Conservation (phyloP, 345 rosid species). For the Gossypium longicalyx region DNA sequence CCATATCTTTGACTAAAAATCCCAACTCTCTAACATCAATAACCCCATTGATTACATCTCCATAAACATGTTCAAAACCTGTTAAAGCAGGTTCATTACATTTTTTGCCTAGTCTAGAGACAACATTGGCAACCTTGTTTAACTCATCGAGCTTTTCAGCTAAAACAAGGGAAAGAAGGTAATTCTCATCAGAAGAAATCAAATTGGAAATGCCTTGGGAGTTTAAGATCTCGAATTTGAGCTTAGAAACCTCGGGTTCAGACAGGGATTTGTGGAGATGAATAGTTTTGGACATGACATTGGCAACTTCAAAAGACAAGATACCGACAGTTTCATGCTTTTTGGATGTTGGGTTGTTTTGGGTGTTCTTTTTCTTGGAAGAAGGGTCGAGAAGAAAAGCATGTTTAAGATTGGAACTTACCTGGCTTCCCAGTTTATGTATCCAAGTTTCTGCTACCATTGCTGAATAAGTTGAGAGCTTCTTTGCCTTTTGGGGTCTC, state of each 20-base stretch:
- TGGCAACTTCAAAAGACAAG: conserved; percentile 89
- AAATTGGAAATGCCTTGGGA: conserved; percentile 56
- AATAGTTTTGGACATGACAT: conserved; percentile 75
- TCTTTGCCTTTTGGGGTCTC: neutral
- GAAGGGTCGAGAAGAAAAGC: conserved; percentile 64
- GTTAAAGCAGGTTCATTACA: conserved; percentile 82
- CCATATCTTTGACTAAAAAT: conserved; percentile 91
- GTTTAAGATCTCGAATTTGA: conserved; percentile 58
- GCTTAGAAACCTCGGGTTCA: conserved; percentile 63
- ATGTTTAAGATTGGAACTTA: conserved; percentile 79
- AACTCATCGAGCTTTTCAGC: conserved; percentile 89
- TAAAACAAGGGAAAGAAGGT: conserved; percentile 64
- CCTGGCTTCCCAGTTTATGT: conserved; percentile 90
- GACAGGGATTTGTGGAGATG: conserved; percentile 78
- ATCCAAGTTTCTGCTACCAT: conserved; percentile 98
- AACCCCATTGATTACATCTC: conserved; percentile 62
- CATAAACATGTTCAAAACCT: conserved; percentile 94
- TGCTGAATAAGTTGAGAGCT: conserved; percentile 20
- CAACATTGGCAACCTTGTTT: conserved; percentile 62
- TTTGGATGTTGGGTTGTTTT: conserved; percentile 30
- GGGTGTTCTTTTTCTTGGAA: conserved; percentile 31
- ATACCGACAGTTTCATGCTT: conserved; percentile 52
- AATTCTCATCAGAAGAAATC: conserved; percentile 58
- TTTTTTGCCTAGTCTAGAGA: conserved; percentile 83
- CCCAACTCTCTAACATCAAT: conserved; percentile 82